Conservation (phyloP, 2,329 filamentous ascomycete genomes). For the Chaetomium globosum region DNA sequence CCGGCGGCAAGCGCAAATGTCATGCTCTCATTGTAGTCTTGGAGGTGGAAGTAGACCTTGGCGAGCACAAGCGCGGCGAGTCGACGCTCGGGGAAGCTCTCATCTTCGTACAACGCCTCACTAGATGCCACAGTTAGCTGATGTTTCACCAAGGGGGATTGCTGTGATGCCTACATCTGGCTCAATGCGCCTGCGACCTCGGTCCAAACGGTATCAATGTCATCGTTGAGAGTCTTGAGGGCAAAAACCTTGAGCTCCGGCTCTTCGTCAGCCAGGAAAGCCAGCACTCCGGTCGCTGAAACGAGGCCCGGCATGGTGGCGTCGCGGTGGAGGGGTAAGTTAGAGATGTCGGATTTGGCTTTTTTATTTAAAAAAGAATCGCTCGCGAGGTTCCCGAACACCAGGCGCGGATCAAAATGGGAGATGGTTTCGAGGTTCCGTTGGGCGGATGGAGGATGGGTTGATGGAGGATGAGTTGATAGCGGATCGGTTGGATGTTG, state of each 20-base stretch:
- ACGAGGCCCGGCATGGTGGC: constrained; percentile 82
- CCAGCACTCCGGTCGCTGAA: constrained; percentile 90
- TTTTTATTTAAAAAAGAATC: constrained; percentile 2
- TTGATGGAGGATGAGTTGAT: constrained; percentile 25
- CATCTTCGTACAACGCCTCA: constrained; percentile 96
- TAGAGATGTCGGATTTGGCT: constrained; percentile 1
- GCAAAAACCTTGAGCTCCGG: constrained; percentile 93
- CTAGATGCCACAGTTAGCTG: constrained; percentile 51
- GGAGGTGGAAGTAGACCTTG: constrained; percentile 98
- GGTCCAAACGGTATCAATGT: constrained; percentile 96
- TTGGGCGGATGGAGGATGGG: constrained; percentile 27
- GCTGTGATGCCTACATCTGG: constrained; percentile 69
- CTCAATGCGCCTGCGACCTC: constrained; percentile 91
- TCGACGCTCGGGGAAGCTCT: constrained; percentile 88
- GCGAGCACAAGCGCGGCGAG: constrained; percentile 91
- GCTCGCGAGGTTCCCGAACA: neutral
- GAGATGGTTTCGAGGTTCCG: constrained; percentile 2
- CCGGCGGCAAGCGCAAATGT: constrained; percentile 93
- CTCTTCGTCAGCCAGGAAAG: constrained; percentile 94
- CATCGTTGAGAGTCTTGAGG: constrained; percentile 89
- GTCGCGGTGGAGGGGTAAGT: constrained; percentile 27
- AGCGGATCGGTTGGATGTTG: constrained; percentile 16
- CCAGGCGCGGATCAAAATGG: constrained; percentile 9
- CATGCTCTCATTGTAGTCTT: constrained; percentile 99
- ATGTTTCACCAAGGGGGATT: constrained; percentile 7